Conservation (phyloP, 257 asterid species). For the Solanum okadae region DNA sequence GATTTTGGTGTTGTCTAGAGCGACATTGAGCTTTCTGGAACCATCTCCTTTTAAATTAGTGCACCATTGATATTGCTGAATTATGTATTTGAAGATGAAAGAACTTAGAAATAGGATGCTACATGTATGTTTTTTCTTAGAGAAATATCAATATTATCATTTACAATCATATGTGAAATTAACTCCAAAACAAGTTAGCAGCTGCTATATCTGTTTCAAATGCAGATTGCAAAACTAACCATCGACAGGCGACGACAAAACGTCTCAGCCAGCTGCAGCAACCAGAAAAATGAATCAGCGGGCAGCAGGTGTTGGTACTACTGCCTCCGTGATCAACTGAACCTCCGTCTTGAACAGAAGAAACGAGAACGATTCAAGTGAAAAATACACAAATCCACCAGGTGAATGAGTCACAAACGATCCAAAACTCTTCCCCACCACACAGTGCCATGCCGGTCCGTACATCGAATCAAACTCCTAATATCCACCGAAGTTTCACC, state of each 20-base stretch:
- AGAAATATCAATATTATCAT: background rate
- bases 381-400: constrained; percentile 70
- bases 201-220: background rate
- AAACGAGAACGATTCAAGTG: constrained; percentile 58
- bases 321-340: constrained; percentile 26
- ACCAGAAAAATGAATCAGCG: background rate
- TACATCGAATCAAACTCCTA: constrained; percentile 78
- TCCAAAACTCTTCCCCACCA: constrained; percentile 86
- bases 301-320: background rate
- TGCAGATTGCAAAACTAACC: background rate
- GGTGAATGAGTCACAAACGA: constrained; percentile 82
- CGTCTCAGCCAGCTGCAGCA: background rate
- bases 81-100: background rate
- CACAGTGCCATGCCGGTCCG: constrained; percentile 95
- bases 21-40: background rate
- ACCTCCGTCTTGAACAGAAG: constrained; percentile 87
- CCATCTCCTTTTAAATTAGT: background rate
- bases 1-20: background rate
- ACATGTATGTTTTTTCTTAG: background rate
- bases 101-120: background rate
- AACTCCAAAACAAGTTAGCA: background rate
- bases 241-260: background rate
- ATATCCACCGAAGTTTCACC: background rate
- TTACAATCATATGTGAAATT: background rate
- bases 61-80: background rate